Percentiles rank a stretch among this genome's conserved stretches.
These are phyloP conservation scores for Lentinula guzmanii DNA, from an alignment of 768 basidiomycete species.

Conservation along the genomic window DNA sequence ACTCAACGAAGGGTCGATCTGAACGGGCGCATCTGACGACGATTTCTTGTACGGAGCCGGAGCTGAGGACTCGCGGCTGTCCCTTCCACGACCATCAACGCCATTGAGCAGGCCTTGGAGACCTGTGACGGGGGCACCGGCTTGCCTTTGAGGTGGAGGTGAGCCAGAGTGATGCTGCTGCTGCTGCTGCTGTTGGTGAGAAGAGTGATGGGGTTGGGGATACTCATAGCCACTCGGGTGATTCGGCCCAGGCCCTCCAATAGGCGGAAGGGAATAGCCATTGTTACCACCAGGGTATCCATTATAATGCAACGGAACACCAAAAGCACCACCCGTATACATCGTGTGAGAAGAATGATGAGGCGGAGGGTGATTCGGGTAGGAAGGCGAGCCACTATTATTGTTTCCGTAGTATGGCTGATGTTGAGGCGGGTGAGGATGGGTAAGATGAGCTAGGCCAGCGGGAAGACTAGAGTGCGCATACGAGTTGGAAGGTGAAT, in stretches of 20 bases:
- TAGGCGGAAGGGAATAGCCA: neutral
- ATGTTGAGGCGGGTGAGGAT: constrained; percentile 2
- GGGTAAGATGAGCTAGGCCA: neutral
- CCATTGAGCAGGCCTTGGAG: neutral
- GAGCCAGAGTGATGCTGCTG: neutral
- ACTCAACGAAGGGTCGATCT: neutral
- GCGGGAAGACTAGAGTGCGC: neutral
- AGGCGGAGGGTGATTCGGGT: neutral
- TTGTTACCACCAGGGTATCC: neutral
- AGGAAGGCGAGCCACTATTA: neutral
- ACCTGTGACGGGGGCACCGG: neutral
- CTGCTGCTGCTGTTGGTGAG: neutral
- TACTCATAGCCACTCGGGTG: neutral
- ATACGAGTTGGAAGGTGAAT: neutral
- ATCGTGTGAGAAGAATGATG: neutral
- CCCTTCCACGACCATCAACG: constrained; percentile 3
- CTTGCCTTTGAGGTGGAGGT: neutral
- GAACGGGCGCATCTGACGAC: neutral
- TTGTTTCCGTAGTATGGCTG: neutral
- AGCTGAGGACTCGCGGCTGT: neutral
- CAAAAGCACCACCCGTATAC: neutral
- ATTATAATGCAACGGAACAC: neutral
- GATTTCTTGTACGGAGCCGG: neutral
- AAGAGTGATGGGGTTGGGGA: neutral
- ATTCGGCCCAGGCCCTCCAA: neutral